Evolutionary conservation across 2,329 filamentous ascomycete species (phyloP).

Genomic region (Pseudogymnoascus sp.): DNA sequence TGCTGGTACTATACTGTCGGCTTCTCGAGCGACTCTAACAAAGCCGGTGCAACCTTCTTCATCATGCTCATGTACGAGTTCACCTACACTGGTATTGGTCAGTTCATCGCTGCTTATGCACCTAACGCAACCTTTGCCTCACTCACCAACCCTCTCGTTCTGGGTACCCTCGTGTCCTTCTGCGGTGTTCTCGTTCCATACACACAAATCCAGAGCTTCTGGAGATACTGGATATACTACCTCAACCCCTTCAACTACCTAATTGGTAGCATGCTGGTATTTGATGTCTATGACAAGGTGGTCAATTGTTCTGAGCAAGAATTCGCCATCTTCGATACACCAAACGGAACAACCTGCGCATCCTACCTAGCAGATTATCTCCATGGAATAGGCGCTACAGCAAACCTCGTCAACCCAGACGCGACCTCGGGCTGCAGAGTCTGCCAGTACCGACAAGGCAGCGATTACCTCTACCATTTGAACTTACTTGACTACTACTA

Average conservation of each 20-base stretch:
- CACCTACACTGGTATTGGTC: conserved; percentile 53
- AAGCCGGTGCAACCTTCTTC: conserved; percentile 45
- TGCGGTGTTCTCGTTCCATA: conserved; percentile 70
- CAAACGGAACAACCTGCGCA: conserved; percentile 44
- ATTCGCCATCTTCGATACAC: conserved; percentile 36
- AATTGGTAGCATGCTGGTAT: conserved; percentile 48
- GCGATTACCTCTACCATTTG: conserved; percentile 51
- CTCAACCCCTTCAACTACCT: conserved; percentile 57
- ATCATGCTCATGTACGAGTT: conserved; percentile 54
- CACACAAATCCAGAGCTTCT: conserved; percentile 53
- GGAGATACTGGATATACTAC: conserved; percentile 49
- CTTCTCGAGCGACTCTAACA: conserved; percentile 8
- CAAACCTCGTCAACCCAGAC: conserved; percentile 52
- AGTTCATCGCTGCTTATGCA: conserved; percentile 54
- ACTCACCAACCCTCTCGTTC: conserved; percentile 48
- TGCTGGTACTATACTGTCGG: conserved; percentile 55
- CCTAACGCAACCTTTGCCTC: conserved; percentile 54
- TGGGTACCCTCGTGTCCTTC: conserved; percentile 61
- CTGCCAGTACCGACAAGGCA: conserved; percentile 45
- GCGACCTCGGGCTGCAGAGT: conserved; percentile 49
- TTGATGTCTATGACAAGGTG: conserved; percentile 40
- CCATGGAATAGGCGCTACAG: conserved; percentile 25
- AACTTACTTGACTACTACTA: conserved; percentile 55
- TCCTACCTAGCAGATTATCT: conserved; percentile 51
- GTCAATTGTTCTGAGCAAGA: conserved; percentile 43